phyloP scores from a whole-genome alignment of 106 monocot species.

The Agapanthus africanus region DNA sequence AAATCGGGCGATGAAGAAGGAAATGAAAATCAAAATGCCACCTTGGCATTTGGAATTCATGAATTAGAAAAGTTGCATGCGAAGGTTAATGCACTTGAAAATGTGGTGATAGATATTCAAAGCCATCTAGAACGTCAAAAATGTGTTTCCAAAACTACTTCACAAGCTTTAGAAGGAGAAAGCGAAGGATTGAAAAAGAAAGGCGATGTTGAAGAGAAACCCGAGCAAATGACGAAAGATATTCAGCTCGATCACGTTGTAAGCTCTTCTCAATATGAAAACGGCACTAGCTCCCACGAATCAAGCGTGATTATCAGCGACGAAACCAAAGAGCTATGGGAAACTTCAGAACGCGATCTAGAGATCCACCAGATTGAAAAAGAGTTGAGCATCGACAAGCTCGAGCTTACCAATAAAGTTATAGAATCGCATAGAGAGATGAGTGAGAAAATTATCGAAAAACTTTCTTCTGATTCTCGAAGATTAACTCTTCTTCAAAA shows the following conservation, averaged over 20 bases:
- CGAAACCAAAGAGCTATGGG: slow-evolving; percentile 26
- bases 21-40: slow-evolving; percentile 2
- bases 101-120: slow-evolving; percentile 15
- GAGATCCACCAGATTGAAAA: slow-evolving; percentile 32
- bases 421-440: not conserved
- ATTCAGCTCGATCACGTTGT: slow-evolving; percentile 59
- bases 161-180: slow-evolving; percentile 8
- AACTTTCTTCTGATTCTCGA: slow-evolving; percentile 40
- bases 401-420: slow-evolving; percentile 19
- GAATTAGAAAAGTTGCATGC: slow-evolving; percentile 31
- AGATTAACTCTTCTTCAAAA: slow-evolving; percentile 35
- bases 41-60: slow-evolving; percentile 10
- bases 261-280: slow-evolving; percentile 17
- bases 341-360: slow-evolving; percentile 1
- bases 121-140: slow-evolving; percentile 10
- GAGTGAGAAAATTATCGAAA: slow-evolving; percentile 6
- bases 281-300: not conserved
- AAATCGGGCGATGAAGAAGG: slow-evolving; percentile 8
- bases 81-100: slow-evolving; percentile 35
- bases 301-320: not conserved
- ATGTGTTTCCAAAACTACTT: not conserved
- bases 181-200: slow-evolving; percentile 16
- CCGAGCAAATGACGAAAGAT: slow-evolving; percentile 42
- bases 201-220: slow-evolving; percentile 14
- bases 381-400: slow-evolving; percentile 29